Percentiles rank a stretch among this genome's conserved stretches.
Conservation (phyloP, 139 green algal genomes). For the Edaphochlamys debaryana region DNA sequence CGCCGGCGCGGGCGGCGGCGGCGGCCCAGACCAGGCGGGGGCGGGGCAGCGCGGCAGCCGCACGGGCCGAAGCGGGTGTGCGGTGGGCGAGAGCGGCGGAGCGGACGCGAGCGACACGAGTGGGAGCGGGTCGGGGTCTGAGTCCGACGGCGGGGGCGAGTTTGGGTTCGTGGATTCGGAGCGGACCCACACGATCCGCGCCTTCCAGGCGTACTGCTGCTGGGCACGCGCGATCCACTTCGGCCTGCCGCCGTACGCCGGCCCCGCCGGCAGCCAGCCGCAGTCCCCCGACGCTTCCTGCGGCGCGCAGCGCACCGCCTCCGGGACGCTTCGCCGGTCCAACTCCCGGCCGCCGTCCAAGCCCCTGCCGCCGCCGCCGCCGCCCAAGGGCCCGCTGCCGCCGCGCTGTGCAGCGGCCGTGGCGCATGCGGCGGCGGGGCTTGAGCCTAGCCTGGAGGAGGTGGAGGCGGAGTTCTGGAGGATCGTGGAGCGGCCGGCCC, state of each 20-base stretch:
- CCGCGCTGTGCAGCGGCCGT: too few species aligned
- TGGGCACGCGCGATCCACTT: constrained; percentile 82
- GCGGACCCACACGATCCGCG: constrained; percentile 71
- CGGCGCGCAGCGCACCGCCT: too few species aligned
- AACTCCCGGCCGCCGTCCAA: too few species aligned
- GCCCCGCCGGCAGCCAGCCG: too few species aligned
- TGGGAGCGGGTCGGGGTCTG: not conserved
- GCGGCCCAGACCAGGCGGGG: not conserved
- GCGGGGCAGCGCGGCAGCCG: not conserved
- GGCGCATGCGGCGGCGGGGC: too few species aligned
- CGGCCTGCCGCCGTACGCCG: constrained; percentile 8
- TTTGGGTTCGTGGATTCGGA: constrained; percentile 57
- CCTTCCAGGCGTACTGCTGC: constrained; percentile 76
- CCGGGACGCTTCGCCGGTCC: too few species aligned
- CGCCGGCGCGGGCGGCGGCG: too few species aligned
- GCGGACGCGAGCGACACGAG: too few species aligned
- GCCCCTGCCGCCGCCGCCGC: too few species aligned
- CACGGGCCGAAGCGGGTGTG: not conserved
- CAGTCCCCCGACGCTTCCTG: too few species aligned
- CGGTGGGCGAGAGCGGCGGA: not conserved
- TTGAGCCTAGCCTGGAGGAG: constrained; percentile 55
- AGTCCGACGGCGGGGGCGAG: constrained; percentile 13
- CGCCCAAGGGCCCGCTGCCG: too few species aligned
- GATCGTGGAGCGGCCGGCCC: constrained; percentile 80
- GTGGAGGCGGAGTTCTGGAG: constrained; percentile 93